Conservation (phyloP, 2,329 filamentous ascomycete species). For the Acarospora socialis region DNA sequence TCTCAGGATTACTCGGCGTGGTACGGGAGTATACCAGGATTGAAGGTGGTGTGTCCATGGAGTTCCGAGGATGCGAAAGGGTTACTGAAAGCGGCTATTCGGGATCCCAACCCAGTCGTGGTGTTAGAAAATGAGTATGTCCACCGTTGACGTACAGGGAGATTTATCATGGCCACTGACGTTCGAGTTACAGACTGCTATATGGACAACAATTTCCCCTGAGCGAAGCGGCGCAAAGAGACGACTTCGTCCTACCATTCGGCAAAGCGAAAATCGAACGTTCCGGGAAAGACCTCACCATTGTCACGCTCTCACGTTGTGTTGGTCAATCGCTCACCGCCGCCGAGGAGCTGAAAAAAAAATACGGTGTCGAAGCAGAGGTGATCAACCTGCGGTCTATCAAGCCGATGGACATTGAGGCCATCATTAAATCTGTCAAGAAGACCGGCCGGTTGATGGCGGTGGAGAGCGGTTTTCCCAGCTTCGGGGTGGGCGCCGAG, state of each 20-base stretch:
- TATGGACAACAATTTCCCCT: slow-evolving; percentile 94
- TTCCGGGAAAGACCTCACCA: slow-evolving; percentile 85
- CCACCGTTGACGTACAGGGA: neutral
- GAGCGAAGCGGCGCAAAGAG: slow-evolving; percentile 89
- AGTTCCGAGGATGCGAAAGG: slow-evolving; percentile 97
- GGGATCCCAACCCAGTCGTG: slow-evolving; percentile 93
- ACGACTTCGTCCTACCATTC: slow-evolving; percentile 93
- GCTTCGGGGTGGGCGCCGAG: slow-evolving; percentile 84
- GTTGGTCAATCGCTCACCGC: slow-evolving; percentile 83
- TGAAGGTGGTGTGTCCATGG: slow-evolving; percentile 95
- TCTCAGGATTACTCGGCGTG: slow-evolving; percentile 97
- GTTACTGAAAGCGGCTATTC: slow-evolving; percentile 91
- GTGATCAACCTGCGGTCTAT: slow-evolving; percentile 96
- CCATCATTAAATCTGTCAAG: slow-evolving; percentile 94
- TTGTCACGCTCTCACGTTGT: slow-evolving; percentile 87
- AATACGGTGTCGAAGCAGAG: slow-evolving; percentile 90
- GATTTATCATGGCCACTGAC: neutral
- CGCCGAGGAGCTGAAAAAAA: slow-evolving; percentile 83
- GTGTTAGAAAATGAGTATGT: slow-evolving; percentile 68
- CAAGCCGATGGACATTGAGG: slow-evolving; percentile 90
- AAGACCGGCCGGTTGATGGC: slow-evolving; percentile 88
- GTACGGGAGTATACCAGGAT: slow-evolving; percentile 94
- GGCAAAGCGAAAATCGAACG: slow-evolving; percentile 99
- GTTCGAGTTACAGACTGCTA: slow-evolving; percentile 41
- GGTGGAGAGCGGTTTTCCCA: slow-evolving; percentile 92